Evolutionary conservation across 129 eudicot species (phyloP).

Genomic region (Chrysanthemum seticuspe): DNA sequence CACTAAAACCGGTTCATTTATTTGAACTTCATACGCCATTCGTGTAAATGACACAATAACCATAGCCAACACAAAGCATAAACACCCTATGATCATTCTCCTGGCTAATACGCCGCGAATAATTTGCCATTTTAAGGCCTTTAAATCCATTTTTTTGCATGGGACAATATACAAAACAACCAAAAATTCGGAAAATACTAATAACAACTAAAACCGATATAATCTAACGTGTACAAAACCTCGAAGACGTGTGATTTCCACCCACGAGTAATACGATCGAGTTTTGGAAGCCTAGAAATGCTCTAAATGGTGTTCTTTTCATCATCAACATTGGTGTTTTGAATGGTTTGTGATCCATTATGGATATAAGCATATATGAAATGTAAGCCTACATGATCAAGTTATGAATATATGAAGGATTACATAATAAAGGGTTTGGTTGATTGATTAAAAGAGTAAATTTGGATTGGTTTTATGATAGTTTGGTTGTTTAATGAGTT

Average conservation of each 20-base stretch:
- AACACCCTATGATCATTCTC: slow-evolving; percentile 47
- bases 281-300: slow-evolving; percentile 79
- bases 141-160: slow-evolving; percentile 42
- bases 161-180: background rate
- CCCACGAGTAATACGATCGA: slow-evolving; percentile 92
- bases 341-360: slow-evolving; percentile 40
- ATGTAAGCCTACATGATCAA: background rate
- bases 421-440: too few species aligned
- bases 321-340: slow-evolving; percentile 43
- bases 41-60: slow-evolving; percentile 51
- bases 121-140: slow-evolving; percentile 67
- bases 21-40: slow-evolving; percentile 43
- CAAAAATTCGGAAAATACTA: background rate
- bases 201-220: background rate
- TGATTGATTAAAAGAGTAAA: background rate
- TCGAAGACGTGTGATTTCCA: slow-evolving; percentile 99
- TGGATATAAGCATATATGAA: background rate
- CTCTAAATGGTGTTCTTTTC: slow-evolving; percentile 60
- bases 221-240: slow-evolving; percentile 93
- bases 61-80: slow-evolving; percentile 51
- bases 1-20: slow-evolving; percentile 39
- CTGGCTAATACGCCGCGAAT: slow-evolving; percentile 63
- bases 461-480: background rate
- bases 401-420: too few species aligned
- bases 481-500: background rate